These are phyloP conservation scores for Malus hybrid DNA, from an alignment of 331 rosid species.

Conservation along the genomic window DNA sequence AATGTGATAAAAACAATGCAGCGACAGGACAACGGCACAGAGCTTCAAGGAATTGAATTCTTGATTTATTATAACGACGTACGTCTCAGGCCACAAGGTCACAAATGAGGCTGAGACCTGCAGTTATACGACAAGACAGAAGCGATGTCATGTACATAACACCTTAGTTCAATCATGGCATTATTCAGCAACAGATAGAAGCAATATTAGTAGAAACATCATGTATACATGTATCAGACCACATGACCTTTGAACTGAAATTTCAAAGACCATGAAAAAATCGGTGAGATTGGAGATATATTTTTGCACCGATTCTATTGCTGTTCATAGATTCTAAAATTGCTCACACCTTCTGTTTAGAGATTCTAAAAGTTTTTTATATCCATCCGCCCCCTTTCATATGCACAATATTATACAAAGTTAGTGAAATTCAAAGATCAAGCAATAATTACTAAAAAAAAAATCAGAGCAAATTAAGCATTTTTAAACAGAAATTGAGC, in stretches of 20 bases:
- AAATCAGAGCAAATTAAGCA: neutral
- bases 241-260: neutral
- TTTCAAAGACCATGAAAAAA: neutral
- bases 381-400: neutral
- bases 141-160: slow-evolving; percentile 14
- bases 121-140: slow-evolving; percentile 36
- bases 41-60: slow-evolving; percentile 24
- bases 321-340: too few species aligned
- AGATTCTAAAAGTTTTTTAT: neutral
- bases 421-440: neutral
- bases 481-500: neutral
- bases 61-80: slow-evolving; percentile 31
- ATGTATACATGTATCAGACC: neutral
- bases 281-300: neutral
- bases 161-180: slow-evolving; percentile 6
- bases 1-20: slow-evolving; percentile 28
- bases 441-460: neutral
- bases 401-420: neutral
- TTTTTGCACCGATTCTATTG: too few species aligned
- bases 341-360: neutral
- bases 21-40: slow-evolving; percentile 25
- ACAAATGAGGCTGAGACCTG: slow-evolving; percentile 58
- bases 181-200: neutral
- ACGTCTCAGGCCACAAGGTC: slow-evolving; percentile 38
- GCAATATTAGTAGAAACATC: neutral